A percentile compares a stretch with the other conserved stretches of the same genome.
Conservation (phyloP, 2,329 filamentous ascomycete species). For the Rhynchosporium graminicola region DNA sequence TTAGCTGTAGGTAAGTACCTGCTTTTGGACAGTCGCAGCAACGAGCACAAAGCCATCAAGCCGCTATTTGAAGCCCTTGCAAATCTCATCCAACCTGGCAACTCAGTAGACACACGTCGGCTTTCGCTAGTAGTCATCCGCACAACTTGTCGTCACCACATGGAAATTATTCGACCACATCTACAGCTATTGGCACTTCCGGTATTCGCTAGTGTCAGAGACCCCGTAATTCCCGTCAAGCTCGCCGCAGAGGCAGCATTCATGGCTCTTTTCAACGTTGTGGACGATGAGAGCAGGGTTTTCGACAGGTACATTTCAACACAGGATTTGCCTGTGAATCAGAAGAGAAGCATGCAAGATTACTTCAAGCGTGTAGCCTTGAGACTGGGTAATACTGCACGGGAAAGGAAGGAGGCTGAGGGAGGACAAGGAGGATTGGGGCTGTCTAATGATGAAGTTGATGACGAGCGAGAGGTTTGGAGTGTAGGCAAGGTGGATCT, state of each 20-base stretch:
- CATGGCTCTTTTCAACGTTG: conserved; percentile 84
- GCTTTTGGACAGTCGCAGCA: conserved; percentile 64
- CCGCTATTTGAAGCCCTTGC: conserved; percentile 79
- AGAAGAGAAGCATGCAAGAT: conserved; percentile 89
- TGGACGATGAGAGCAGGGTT: conserved; percentile 79
- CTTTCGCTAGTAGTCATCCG: conserved; percentile 84
- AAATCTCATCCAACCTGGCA: conserved; percentile 72
- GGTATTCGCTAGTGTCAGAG: conserved; percentile 86
- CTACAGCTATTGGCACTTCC: conserved; percentile 76
- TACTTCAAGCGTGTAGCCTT: conserved; percentile 95
- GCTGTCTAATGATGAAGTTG: conserved; percentile 83
- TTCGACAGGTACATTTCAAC: conserved; percentile 89
- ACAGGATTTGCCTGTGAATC: conserved; percentile 66
- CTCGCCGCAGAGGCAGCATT: conserved; percentile 93
- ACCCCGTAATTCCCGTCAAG: conserved; percentile 92
- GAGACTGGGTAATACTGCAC: conserved; percentile 79
- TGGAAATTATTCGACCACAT: conserved; percentile 80
- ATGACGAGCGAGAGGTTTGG: conserved; percentile 96
- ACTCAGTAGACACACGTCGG: conserved; percentile 79
- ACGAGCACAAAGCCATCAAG: conserved; percentile 75
- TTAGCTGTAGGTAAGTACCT: conserved; percentile 91
- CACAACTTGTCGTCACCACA: conserved; percentile 77
- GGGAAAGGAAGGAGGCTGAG: conserved; percentile 88
- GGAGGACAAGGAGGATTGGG: conserved; percentile 85
- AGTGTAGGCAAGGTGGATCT: conserved; percentile 89